Evolutionary conservation across 2,329 filamentous ascomycete genomes (phyloP).

Genomic region (Alternaria incomplexa): DNA sequence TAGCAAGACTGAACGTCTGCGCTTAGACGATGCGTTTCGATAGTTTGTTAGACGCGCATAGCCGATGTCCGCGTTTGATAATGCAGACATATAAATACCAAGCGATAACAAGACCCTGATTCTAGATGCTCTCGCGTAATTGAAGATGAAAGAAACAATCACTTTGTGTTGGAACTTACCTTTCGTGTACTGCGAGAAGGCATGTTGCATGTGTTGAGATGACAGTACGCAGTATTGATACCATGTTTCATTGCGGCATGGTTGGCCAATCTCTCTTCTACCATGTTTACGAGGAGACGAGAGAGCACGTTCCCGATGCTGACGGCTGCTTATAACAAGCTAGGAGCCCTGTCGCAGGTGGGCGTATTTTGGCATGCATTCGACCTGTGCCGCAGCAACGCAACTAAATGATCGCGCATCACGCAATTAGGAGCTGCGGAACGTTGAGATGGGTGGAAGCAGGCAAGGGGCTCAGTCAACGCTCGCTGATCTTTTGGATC

Average conservation of each 20-base stretch:
- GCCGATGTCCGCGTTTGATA: not conserved
- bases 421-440: constrained; percentile 8
- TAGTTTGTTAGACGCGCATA: constrained; percentile 6
- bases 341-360: not conserved
- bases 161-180: not conserved
- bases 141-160: not conserved
- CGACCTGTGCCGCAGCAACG: constrained; percentile 7
- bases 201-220: constrained; percentile 3
- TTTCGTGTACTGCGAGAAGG: not conserved
- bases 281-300: not conserved
- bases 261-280: constrained; percentile 3
- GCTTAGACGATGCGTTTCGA: constrained; percentile 18
- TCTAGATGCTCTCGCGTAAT: not conserved
- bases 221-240: constrained; percentile 4
- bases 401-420: constrained; percentile 17
- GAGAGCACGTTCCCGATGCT: constrained; percentile 5
- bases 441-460: not conserved
- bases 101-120: not conserved
- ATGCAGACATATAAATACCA: not conserved
- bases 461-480: not conserved
- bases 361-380: constrained; percentile 7
- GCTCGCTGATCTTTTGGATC: constrained; percentile 2
- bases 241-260: constrained; percentile 21
- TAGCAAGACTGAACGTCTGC: constrained; percentile 69
- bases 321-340: not conserved